Conservation (phyloP, 2,329 filamentous ascomycete species). For the Nemania sp. region DNA sequence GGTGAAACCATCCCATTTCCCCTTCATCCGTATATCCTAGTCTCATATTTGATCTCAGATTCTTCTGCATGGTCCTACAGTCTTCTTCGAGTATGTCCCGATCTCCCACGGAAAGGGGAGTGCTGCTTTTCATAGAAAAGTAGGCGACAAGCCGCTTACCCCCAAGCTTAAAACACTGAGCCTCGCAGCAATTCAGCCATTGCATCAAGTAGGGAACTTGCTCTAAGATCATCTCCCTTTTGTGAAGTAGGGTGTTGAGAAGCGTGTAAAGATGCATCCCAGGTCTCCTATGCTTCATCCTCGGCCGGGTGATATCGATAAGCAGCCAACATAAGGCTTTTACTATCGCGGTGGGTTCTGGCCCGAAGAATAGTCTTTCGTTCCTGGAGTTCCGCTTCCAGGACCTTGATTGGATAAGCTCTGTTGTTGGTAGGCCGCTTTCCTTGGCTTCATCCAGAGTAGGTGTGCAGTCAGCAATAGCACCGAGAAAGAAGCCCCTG, state of each 20-base stretch:
- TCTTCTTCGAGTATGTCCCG: slow-evolving; percentile 23
- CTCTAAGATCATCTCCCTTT: slow-evolving; percentile 28
- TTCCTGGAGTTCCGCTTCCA: slow-evolving; percentile 35
- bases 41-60: slow-evolving; percentile 35
- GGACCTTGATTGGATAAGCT: slow-evolving; percentile 16
- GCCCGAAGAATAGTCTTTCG: slow-evolving; percentile 26
- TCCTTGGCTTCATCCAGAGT: slow-evolving; percentile 32
- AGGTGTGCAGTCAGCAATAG: slow-evolving; percentile 31
- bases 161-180: slow-evolving; percentile 28
- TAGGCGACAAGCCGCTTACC: slow-evolving; percentile 27
- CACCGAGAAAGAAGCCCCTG: slow-evolving; percentile 32
- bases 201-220: slow-evolving; percentile 26
- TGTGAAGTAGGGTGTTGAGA: slow-evolving; percentile 12
- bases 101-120: slow-evolving; percentile 12
- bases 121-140: slow-evolving; percentile 28
- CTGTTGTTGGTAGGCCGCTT: slow-evolving; percentile 17
- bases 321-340: slow-evolving; percentile 35
- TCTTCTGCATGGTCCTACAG: slow-evolving; percentile 27
- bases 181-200: slow-evolving; percentile 38
- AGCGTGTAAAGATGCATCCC: slow-evolving; percentile 30
- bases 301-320: slow-evolving; percentile 31
- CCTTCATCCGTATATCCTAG: slow-evolving; percentile 32
- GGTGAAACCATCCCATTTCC: slow-evolving; percentile 34
- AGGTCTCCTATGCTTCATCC: slow-evolving; percentile 16
- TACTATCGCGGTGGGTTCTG: slow-evolving; percentile 15